Evolutionary conservation across 1,284 basidiomycete genomes (phyloP).

Genomic region (Leccinum angustisporum): DNA sequence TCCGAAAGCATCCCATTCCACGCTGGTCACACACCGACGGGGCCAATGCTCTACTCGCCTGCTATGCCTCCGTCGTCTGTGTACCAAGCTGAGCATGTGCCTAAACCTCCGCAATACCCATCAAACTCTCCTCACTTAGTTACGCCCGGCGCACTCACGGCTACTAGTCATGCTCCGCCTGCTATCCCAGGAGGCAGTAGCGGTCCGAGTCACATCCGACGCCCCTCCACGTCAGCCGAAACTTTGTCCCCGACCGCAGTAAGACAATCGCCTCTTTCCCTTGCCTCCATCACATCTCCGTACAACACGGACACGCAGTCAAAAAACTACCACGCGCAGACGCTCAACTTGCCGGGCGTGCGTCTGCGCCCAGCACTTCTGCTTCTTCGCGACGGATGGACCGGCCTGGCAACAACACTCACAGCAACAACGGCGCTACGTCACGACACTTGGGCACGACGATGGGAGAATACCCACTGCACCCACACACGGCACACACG

Average conservation of each 20-base stretch:
- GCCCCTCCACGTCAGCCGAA: constrained; percentile 27
- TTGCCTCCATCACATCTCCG: constrained; percentile 35
- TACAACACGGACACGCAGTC: constrained; percentile 38
- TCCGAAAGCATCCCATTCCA: constrained; percentile 33
- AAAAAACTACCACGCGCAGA: constrained; percentile 59
- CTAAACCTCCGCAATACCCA: constrained; percentile 29
- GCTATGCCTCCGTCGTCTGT: constrained; percentile 22
- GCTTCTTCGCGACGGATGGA: constrained; percentile 28
- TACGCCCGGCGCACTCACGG: constrained; percentile 18
- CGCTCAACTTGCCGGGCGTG: constrained; percentile 47
- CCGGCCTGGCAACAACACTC: constrained; percentile 30
- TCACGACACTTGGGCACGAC: constrained; percentile 5
- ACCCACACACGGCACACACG: constrained; percentile 14
- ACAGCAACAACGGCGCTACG: background rate
- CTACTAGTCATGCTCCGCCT: constrained; percentile 18
- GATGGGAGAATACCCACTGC: constrained; percentile 16
- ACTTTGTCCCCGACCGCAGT: constrained; percentile 29
- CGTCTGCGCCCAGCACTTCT: constrained; percentile 44
- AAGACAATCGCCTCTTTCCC: constrained; percentile 34
- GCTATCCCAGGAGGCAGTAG: constrained; percentile 8
- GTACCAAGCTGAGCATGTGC: constrained; percentile 28
- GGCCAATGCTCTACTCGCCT: constrained; percentile 30
- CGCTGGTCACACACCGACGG: constrained; percentile 25
- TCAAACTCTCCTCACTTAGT: constrained; percentile 31
- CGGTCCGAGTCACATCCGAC: constrained; percentile 28